Percentiles rank a stretch among this genome's conserved stretches.
These are phyloP conservation scores for Tricholoma saponaceum DNA, from an alignment of 768 basidiomycete species.

Conservation along the genomic window DNA sequence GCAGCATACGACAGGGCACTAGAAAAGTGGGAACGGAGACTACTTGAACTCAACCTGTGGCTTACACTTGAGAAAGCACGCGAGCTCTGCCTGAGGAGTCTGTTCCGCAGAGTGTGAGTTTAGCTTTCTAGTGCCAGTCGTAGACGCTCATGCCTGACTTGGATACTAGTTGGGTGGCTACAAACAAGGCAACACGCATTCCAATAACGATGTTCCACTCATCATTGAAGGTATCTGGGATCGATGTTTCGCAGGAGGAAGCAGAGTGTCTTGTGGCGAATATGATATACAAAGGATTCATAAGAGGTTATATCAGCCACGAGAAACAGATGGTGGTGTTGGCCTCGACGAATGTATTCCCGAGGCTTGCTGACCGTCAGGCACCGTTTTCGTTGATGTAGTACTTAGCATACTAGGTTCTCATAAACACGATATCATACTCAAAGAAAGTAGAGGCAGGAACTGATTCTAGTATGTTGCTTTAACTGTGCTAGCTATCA, in stretches of 20 bases:
- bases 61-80: constrained; percentile 84
- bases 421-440: not conserved
- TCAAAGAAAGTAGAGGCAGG: not conserved
- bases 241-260: constrained; percentile 70
- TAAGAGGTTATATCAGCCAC: constrained; percentile 96
- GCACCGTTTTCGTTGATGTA: constrained; percentile 45
- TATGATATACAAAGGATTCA: constrained; percentile 90
- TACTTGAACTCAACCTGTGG: constrained; percentile 86
- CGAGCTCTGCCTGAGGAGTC: constrained; percentile 78
- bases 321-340: constrained; percentile 93
- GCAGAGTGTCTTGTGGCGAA: constrained; percentile 93
- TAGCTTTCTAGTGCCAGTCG: not conserved
- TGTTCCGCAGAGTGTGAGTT: constrained; percentile 76
- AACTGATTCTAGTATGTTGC: not conserved
- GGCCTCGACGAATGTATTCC: constrained; percentile 76
- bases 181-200: constrained; percentile 71
- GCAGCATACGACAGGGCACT: constrained; percentile 78
- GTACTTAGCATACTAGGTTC: not conserved
- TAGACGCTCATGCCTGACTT: not conserved
- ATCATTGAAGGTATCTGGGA: constrained; percentile 69
- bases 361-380: constrained; percentile 60
- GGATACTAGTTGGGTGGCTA: constrained; percentile 70
- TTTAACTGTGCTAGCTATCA: not conserved
- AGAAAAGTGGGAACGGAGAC: constrained; percentile 59
- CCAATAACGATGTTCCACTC: constrained; percentile 77